Evolutionary conservation across 2,329 filamentous ascomycete genomes (phyloP).

Genomic region (Chaetomiaceae sp.): DNA sequence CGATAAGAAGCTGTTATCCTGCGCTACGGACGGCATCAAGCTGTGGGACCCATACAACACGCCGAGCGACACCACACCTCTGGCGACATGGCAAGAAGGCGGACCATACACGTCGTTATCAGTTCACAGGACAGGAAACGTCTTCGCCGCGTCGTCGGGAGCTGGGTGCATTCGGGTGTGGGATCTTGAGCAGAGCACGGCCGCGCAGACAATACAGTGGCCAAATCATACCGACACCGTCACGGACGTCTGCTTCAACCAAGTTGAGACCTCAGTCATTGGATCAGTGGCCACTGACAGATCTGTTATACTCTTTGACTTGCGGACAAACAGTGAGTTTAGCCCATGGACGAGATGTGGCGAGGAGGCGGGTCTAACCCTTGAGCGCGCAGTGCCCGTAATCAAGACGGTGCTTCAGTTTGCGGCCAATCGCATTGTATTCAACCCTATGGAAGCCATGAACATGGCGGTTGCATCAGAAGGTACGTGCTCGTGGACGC

Average conservation of each 20-base stretch:
- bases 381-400: constrained; percentile 60
- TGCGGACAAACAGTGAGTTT: constrained; percentile 54
- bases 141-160: constrained; percentile 73
- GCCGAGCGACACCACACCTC: constrained; percentile 59
- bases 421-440: constrained; percentile 74
- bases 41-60: constrained; percentile 85
- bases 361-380: constrained; percentile 1
- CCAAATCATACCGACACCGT: constrained; percentile 88
- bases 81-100: constrained; percentile 77
- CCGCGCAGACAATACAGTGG: constrained; percentile 79
- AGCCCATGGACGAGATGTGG: too few species aligned
- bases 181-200: constrained; percentile 64
- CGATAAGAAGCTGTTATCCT: constrained; percentile 78
- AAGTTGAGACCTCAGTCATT: constrained; percentile 85
- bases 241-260: constrained; percentile 82
- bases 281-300: constrained; percentile 81
- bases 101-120: constrained; percentile 63
- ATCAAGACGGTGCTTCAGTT: constrained; percentile 76
- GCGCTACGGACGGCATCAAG: constrained; percentile 81
- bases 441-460: constrained; percentile 73
- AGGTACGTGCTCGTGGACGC: constrained; percentile 16
- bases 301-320: constrained; percentile 83
- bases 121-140: constrained; percentile 71
- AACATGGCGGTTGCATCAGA: constrained; percentile 87
- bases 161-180: constrained; percentile 85